Conservation (phyloP, 768 basidiomycete genomes). For the Tubosaeta brunneosetosa region DNA sequence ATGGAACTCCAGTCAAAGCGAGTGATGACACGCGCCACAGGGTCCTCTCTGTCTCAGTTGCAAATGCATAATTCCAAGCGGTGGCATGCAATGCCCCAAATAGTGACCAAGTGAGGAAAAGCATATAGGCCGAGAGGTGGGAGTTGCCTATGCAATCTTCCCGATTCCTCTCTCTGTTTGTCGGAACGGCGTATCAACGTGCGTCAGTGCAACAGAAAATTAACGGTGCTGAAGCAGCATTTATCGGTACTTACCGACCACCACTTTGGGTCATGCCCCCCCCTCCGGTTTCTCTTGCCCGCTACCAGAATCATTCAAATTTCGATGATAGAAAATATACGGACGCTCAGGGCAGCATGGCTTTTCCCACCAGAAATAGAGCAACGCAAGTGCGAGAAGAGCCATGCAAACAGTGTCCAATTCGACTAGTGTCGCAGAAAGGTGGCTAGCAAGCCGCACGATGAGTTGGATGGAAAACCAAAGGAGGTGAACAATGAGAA, state of each 20-base stretch:
- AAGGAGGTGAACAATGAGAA: background rate
- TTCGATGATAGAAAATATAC: background rate
- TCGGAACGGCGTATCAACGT: background rate
- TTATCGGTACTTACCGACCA: no score
- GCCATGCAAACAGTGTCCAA: background rate
- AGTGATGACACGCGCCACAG: constrained; percentile 1
- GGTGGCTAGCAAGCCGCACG: background rate
- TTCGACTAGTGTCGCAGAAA: background rate
- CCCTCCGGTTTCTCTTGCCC: background rate
- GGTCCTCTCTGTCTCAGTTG: background rate
- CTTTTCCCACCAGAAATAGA: background rate
- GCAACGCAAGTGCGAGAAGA: background rate
- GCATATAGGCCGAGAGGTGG: background rate
- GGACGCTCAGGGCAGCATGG: background rate
- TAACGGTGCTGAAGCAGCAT: no score
- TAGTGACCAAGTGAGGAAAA: background rate
- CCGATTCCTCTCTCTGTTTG: background rate
- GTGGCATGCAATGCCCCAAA: background rate
- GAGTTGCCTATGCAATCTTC: background rate
- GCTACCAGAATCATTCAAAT: background rate
- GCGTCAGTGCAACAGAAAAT: background rate
- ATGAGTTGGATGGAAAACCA: background rate
- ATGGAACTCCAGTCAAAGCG: background rate
- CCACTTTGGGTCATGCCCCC: background rate
- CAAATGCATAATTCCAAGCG: constrained; percentile 1